A percentile compares a stretch with the other conserved stretches of the same genome.
Evolutionary conservation across 2,329 filamentous ascomycete species (phyloP).

Genomic region (Colletotrichum tanaceti): DNA sequence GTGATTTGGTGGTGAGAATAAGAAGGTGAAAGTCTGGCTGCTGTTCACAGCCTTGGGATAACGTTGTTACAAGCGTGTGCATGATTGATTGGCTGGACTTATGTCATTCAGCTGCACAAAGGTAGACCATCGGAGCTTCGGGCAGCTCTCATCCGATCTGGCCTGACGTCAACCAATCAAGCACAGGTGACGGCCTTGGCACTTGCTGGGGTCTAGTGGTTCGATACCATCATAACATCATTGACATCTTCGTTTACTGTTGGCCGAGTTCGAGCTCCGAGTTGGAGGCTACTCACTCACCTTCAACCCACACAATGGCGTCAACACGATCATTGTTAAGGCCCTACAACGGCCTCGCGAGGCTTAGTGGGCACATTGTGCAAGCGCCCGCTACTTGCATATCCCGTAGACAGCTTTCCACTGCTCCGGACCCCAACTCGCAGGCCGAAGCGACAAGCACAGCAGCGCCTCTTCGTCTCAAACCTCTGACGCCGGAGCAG

Average conservation of each 20-base stretch:
- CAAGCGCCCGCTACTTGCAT: conserved; percentile 20
- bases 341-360: conserved; percentile 13
- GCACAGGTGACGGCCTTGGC: background rate
- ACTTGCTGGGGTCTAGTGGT: conserved; percentile 29
- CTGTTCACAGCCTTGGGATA: conserved; percentile 36
- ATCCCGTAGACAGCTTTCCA: conserved; percentile 28
- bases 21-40: conserved; percentile 30
- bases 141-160: conserved; percentile 29
- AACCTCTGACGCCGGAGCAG: conserved; percentile 76
- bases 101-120: conserved; percentile 39
- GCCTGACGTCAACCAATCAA: conserved; percentile 35
- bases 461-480: conserved; percentile 50
- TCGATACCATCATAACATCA: conserved; percentile 40
- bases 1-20: conserved; percentile 18
- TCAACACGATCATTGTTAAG: conserved; percentile 21
- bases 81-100: conserved; percentile 41
- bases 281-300: background rate
- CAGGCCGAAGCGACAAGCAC: conserved; percentile 28
- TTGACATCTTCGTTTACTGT: conserved; percentile 28
- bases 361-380: conserved; percentile 5
- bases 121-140: conserved; percentile 26
- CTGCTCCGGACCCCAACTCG: conserved; percentile 15
- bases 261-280: conserved; percentile 22
- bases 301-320: conserved; percentile 31
- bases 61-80: conserved; percentile 15